These are phyloP conservation scores for Allantophomopsis cytisporea DNA, from an alignment of 2,329 filamentous ascomycete genomes.

Conservation along the genomic window DNA sequence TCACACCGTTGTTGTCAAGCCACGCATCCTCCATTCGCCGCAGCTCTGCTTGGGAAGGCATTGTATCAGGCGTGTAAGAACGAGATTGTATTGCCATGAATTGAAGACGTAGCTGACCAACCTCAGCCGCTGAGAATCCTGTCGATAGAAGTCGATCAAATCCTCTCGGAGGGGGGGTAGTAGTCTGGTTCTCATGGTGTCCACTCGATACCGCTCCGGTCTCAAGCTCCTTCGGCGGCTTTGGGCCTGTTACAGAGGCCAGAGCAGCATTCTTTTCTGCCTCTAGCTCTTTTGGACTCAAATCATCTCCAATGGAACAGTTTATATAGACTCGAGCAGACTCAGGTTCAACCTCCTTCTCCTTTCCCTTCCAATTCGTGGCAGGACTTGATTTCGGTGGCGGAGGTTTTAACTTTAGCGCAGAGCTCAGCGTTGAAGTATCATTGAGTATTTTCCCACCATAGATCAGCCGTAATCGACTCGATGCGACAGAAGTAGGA, in stretches of 20 bases:
- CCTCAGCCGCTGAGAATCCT: constrained; percentile 73
- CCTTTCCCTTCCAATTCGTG: constrained; percentile 38
- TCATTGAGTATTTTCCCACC: constrained; percentile 78
- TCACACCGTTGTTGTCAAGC: constrained; percentile 57
- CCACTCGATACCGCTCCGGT: constrained; percentile 1
- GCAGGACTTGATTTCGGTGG: constrained; percentile 24
- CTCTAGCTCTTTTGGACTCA: constrained; percentile 55
- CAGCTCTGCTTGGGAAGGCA: constrained; percentile 67
- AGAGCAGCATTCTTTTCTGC: constrained; percentile 42
- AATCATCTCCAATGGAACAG: constrained; percentile 73
- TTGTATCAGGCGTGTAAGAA: constrained; percentile 75
- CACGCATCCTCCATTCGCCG: constrained; percentile 76
- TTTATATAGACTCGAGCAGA: constrained; percentile 66
- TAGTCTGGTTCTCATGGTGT: constrained; percentile 6
- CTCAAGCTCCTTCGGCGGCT: constrained; percentile 1
- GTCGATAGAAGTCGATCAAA: constrained; percentile 77
- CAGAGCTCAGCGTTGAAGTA: constrained; percentile 48
- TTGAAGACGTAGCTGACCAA: constrained; percentile 74
- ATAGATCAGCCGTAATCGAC: constrained; percentile 78
- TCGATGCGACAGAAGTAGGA: constrained; percentile 42
- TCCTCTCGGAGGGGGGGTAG: constrained; percentile 52
- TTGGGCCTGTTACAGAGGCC: constrained; percentile 7
- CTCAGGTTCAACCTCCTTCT: constrained; percentile 41
- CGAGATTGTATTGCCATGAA: constrained; percentile 76
- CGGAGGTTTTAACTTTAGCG: constrained; percentile 49